A percentile compares a stretch with the other conserved stretches of the same genome.
These are phyloP conservation scores for Monosporascus sp. DNA, from an alignment of 2,329 filamentous ascomycete genomes.

Conservation along the genomic window DNA sequence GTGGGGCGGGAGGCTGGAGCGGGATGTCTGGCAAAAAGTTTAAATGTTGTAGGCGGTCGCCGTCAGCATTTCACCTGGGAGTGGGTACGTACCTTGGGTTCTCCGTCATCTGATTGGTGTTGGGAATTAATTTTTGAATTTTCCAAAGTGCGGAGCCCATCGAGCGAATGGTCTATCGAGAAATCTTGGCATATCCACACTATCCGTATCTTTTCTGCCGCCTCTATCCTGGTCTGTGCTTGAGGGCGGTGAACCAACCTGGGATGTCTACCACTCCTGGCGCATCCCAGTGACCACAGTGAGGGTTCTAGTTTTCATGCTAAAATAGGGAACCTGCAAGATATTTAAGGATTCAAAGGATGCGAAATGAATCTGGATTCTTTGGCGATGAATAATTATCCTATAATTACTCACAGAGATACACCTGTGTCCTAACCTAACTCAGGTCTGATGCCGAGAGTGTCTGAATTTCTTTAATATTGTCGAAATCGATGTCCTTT, in stretches of 20 bases:
- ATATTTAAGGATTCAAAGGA: too few species aligned
- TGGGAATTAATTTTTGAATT: slow-evolving; percentile 14
- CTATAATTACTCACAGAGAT: too few species aligned
- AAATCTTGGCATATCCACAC: slow-evolving; percentile 12
- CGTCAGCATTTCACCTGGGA: neutral
- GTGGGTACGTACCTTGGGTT: neutral
- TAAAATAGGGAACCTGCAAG: too few species aligned
- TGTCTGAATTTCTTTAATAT: too few species aligned
- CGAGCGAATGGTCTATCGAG: slow-evolving; percentile 12
- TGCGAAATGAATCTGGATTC: too few species aligned
- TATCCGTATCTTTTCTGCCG: neutral
- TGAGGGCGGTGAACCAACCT: neutral
- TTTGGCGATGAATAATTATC: too few species aligned
- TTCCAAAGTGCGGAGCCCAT: neutral
- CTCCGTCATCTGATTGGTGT: slow-evolving; percentile 6
- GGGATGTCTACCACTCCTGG: too few species aligned
- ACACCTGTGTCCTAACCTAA: too few species aligned
- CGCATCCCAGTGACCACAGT: too few species aligned
- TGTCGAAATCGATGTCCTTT: too few species aligned
- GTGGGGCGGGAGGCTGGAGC: neutral
- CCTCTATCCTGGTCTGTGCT: neutral
- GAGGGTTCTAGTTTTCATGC: too few species aligned
- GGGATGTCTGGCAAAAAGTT: neutral
- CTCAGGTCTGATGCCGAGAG: too few species aligned
- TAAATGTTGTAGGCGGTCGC: neutral